phyloP scores from a whole-genome alignment of 2,329 filamentous ascomycete species.

The Calonectria leucothoes region DNA sequence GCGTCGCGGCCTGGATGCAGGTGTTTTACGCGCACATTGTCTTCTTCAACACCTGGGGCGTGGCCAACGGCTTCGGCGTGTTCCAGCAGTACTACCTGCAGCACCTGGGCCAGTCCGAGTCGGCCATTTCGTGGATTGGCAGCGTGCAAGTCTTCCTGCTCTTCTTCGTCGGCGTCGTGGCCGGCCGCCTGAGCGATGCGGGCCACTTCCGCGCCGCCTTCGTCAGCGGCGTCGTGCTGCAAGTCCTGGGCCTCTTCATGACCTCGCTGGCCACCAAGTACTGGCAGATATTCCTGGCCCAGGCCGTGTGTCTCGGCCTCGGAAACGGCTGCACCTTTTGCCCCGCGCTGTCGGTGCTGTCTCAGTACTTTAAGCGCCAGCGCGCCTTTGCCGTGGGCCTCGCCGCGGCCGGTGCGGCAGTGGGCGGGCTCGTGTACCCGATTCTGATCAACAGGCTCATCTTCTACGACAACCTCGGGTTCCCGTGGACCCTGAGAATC shows the following conservation, averaged over 20 bases:
- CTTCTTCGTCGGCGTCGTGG: constrained; percentile 54
- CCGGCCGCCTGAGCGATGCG: constrained; percentile 57
- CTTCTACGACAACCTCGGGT: constrained; percentile 59
- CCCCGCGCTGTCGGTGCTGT: constrained; percentile 68
- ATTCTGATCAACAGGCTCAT: constrained; percentile 57
- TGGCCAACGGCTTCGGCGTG: constrained; percentile 57
- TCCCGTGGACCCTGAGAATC: constrained; percentile 64
- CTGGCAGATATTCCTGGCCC: constrained; percentile 62
- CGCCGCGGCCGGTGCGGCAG: constrained; percentile 66
- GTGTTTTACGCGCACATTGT: constrained; percentile 50
- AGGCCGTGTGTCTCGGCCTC: constrained; percentile 60
- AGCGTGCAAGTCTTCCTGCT: constrained; percentile 57
- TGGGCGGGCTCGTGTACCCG: constrained; percentile 67
- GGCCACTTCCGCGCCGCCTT: constrained; percentile 55
- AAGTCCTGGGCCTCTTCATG: constrained; percentile 58
- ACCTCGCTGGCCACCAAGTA: constrained; percentile 56
- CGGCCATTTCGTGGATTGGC: constrained; percentile 58
- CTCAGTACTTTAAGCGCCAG: constrained; percentile 70
- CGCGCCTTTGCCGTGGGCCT: constrained; percentile 69
- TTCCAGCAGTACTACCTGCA: constrained; percentile 59
- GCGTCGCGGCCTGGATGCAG: constrained; percentile 45
- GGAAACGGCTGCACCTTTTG: constrained; percentile 69
- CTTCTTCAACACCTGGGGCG: constrained; percentile 59
- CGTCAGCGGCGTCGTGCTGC: constrained; percentile 50
- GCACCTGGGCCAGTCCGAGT: constrained; percentile 46